A percentile compares a stretch with the other conserved stretches of the same genome.
phyloP scores from a whole-genome alignment of 2,329 filamentous ascomycete genomes.

The Phoma sp. region DNA sequence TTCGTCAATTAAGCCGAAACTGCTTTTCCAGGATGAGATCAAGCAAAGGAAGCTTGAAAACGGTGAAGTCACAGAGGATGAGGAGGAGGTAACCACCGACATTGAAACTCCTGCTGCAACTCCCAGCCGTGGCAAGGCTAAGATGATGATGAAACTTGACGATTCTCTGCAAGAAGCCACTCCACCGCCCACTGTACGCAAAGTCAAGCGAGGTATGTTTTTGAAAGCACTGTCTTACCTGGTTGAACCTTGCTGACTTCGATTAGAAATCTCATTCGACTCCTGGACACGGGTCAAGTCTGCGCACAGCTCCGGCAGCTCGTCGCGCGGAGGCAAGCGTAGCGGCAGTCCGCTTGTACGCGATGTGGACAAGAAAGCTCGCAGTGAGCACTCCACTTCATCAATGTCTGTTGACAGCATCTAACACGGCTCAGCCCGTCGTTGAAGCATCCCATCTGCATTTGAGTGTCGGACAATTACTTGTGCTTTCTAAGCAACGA shows the following conservation, averaged over 20 bases:
- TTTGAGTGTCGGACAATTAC: background rate
- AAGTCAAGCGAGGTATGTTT: constrained; percentile 62
- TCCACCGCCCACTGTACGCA: constrained; percentile 65
- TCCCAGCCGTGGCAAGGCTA: constrained; percentile 36
- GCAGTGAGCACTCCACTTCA: constrained; percentile 22
- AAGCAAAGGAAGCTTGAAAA: constrained; percentile 51
- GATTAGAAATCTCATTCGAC: constrained; percentile 59
- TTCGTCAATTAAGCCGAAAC: constrained; percentile 72
- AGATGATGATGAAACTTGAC: constrained; percentile 59
- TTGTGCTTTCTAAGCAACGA: too few species aligned
- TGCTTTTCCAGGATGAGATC: constrained; percentile 68
- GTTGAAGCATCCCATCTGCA: constrained; percentile 5
- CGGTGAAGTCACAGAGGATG: constrained; percentile 56
- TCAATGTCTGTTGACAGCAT: constrained; percentile 34
- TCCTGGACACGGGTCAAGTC: constrained; percentile 71
- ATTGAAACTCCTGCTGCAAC: constrained; percentile 50
- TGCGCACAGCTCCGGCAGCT: constrained; percentile 40
- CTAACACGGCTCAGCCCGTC: constrained; percentile 32
- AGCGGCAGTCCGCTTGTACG: constrained; percentile 38
- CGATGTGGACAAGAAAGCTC: constrained; percentile 34
- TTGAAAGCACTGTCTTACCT: too few species aligned
- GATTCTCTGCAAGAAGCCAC: constrained; percentile 54
- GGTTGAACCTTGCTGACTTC: constrained; percentile 5
- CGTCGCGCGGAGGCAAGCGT: constrained; percentile 48
- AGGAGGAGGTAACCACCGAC: constrained; percentile 65